Evolutionary conservation across 495 filamentous ascomycete species (phyloP).

Genomic region (Haplographium delicatum): DNA sequence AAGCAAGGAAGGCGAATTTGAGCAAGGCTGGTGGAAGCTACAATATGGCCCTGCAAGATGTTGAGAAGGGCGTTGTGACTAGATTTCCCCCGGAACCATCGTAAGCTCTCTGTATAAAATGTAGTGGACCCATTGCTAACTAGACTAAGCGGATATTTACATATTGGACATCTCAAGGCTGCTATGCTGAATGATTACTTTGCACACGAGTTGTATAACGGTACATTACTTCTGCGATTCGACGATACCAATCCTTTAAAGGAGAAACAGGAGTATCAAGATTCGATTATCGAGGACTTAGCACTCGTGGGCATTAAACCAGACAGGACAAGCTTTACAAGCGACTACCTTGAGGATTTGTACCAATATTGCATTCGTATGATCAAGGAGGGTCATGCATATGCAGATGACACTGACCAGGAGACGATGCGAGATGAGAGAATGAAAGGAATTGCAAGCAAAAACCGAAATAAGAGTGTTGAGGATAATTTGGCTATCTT

Average conservation of each 20-base stretch:
- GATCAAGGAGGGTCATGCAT: conserved; percentile 71
- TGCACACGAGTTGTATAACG: conserved; percentile 67
- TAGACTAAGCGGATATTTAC: conserved; percentile 59
- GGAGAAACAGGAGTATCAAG: conserved; percentile 76
- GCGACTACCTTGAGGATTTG: conserved; percentile 70
- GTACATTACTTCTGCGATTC: conserved; percentile 70
- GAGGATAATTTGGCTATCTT: conserved; percentile 68
- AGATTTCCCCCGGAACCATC: conserved; percentile 96
- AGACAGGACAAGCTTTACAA: conserved; percentile 65
- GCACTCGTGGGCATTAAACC: conserved; percentile 70
- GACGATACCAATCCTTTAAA: conserved; percentile 81
- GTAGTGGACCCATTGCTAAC: conserved; percentile 4
- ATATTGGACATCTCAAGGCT: conserved; percentile 79
- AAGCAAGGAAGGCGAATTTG: conserved; percentile 64
- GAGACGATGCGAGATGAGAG: conserved; percentile 62
- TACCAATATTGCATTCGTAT: conserved; percentile 64
- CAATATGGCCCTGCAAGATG: conserved; percentile 81
- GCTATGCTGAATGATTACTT: conserved; percentile 83
- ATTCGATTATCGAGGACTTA: conserved; percentile 70
- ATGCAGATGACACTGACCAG: conserved; percentile 74
- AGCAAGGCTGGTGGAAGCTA: conserved; percentile 85
- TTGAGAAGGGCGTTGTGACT: conserved; percentile 88
- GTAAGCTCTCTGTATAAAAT: conserved; percentile 38
- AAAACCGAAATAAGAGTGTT: conserved; percentile 56
- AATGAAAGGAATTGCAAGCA: conserved; percentile 62